Base-by-base conservation (phyloP, 441 rosid species). In the Euphorbia celastroides region DNA sequence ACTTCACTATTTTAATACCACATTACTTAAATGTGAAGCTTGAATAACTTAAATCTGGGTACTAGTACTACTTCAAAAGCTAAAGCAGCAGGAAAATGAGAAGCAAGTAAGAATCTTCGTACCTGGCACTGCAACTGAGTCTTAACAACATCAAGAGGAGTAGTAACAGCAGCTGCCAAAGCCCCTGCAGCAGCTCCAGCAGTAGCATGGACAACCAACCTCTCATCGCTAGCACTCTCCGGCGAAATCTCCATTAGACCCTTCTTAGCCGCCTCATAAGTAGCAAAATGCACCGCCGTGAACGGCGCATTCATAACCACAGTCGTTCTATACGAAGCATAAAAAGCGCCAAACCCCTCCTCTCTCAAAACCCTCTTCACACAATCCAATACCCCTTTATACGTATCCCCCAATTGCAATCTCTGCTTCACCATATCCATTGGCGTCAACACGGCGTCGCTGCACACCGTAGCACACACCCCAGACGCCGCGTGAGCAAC, bases 121-220 rank as follows among this genome's bases (percentile, higher is more conserved):
- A 89, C 98, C 93, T 92, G 96, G 74, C 98, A 92, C 73, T 92
- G 98, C 80, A 92, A 74, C 78, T 83, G 96, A 58, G 98, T 92
- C 74, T 92, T 92, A 20, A 86, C 98, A 17, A 92, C 95, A 50
- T 92, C 96, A 20, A 92, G 91, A 0, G 96, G 98, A 5, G 98
- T 89, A 0, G 96, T 92, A 46, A 89, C 60, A 23, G 78, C 88
- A 19, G 95, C 95, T 0, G 95, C 98, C 57, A 82, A 69, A 0
- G 85, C 96, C 17, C 96, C 96, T 3, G 96, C 98, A 4, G 80
- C 92, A 1, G 96, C 95, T 22, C 98, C 98, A 2, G 96, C 98
- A 0, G 90, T 92, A 27, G 96, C 98, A 58, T 92, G 96, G 62
- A 86, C 87, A 38, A 77, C 74, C 83, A 84, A 74, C 59, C 84